Evolutionary conservation across 2,329 filamentous ascomycete species (phyloP).

Genomic region (Aureobasidium sp.): DNA sequence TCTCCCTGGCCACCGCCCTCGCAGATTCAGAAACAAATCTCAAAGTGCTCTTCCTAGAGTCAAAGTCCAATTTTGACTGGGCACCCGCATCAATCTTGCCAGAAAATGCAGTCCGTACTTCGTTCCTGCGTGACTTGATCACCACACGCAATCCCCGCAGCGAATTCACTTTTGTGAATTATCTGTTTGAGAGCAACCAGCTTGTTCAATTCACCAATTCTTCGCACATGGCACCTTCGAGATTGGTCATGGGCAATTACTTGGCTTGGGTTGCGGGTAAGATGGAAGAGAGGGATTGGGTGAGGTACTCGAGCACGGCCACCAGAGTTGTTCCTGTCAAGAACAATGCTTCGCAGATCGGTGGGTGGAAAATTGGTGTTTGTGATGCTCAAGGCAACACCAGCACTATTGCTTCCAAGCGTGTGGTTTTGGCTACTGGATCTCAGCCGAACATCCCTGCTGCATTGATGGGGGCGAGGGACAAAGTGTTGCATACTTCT

Average conservation of each 20-base stretch:
- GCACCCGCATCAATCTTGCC: slow-evolving; percentile 20
- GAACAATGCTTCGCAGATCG: slow-evolving; percentile 16
- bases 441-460: slow-evolving; percentile 20
- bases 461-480: slow-evolving; percentile 18
- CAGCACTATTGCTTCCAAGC: slow-evolving; percentile 20
- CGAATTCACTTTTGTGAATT: slow-evolving; percentile 27
- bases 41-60: slow-evolving; percentile 23
- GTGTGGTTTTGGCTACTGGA: slow-evolving; percentile 22
- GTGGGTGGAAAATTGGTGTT: slow-evolving; percentile 20
- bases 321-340: slow-evolving; percentile 20
- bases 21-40: slow-evolving; percentile 20
- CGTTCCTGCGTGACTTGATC: slow-evolving; percentile 25
- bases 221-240: slow-evolving; percentile 23
- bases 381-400: slow-evolving; percentile 17
- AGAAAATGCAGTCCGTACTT: slow-evolving; percentile 20
- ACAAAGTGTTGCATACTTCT: slow-evolving; percentile 20
- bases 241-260: slow-evolving; percentile 24
- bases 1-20: slow-evolving; percentile 23
- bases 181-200: slow-evolving; percentile 24
- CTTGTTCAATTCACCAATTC: slow-evolving; percentile 26
- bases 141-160: slow-evolving; percentile 27
- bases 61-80: slow-evolving; percentile 20
- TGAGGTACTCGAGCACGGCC: slow-evolving; percentile 21
- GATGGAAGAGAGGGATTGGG: slow-evolving; percentile 23
- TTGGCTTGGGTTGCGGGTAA: slow-evolving; percentile 24